Base-by-base conservation (phyloP, 257 asterid species). In the Gynochthodes officinalis region DNA sequence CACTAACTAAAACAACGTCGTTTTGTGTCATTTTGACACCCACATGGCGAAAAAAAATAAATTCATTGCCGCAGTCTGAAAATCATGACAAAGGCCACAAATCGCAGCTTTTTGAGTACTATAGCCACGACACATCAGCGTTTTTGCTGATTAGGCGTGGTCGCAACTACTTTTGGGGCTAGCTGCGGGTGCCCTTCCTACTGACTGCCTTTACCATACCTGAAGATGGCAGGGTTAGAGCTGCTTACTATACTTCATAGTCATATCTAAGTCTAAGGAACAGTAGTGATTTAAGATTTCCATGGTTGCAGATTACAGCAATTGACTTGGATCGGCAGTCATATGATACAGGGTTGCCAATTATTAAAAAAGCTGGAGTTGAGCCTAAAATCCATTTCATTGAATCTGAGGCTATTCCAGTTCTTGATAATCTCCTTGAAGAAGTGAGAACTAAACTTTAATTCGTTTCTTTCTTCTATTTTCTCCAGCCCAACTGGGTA, bases 111-210 rank as follows among this genome's bases (percentile, higher is more conserved):
- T n/a, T n/a, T n/a, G n/a, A n/a, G n/a, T n/a, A n/a, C n/a, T n/a
- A n/a, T n/a, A n/a, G n/a, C n/a, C n/a, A n/a, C n/a, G n/a, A n/a
- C n/a, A n/a, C n/a, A n/a, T n/a, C n/a, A n/a, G n/a, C n/a, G n/a
- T n/a, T n/a, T n/a, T n/a, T n/a, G n/a, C n/a, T n/a, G n/a, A n/a
- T n/a, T n/a, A n/a, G n/a, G n/a, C n/a, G n/a, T n/a, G n/a, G n/a
- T n/a, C n/a, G n/a, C n/a, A n/a, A n/a, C n/a, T n/a, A n/a, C n/a
- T n/a, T n/a, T n/a, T n/a, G n/a, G n/a, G n/a, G n/a, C n/a, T n/a
- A n/a, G n/a, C n/a, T n/a, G n/a, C 12, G 92, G 92, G 49, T 87
- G 85, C 63, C 85, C 92, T 76, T 85, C 64, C 84, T 87, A 50
- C 74, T 79, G 14, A 87, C 92, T 32, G 89, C 89, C 9, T 88